Conservation (phyloP, 495 filamentous ascomycete species). For the Tirmania nivea region DNA sequence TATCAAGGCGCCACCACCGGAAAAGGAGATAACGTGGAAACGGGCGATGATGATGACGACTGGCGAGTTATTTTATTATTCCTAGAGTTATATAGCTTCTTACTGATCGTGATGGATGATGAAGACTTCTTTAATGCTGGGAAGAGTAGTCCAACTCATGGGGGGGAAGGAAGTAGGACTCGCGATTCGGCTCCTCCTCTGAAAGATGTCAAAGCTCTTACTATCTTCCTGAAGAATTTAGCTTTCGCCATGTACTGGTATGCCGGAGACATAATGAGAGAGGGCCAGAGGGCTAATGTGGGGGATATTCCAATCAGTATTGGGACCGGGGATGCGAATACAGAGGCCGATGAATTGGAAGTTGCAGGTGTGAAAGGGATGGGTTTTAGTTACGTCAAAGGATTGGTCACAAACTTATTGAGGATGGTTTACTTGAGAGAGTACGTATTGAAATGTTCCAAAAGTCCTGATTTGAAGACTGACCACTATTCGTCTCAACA, state of each 20-base stretch:
- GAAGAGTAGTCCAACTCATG: background rate
- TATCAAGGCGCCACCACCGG: conserved; percentile 8
- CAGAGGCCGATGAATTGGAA: conserved; percentile 4
- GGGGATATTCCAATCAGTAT: conserved; percentile 24
- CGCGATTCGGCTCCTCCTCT: conserved; percentile 32
- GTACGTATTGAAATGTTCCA: conserved; percentile 21
- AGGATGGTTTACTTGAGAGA: conserved; percentile 86
- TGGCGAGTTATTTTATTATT: conserved; percentile 84
- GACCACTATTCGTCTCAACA: conserved; percentile 12
- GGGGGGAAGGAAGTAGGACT: conserved; percentile 8
- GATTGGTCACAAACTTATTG: conserved; percentile 60
- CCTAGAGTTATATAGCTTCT: conserved; percentile 80
- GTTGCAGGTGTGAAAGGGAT: conserved; percentile 36
- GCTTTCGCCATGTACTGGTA: conserved; percentile 80
- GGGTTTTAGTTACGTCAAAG: conserved; percentile 55
- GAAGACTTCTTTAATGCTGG: conserved; percentile 44
- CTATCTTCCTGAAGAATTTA: conserved; percentile 77
- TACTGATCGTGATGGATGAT: conserved; percentile 81
- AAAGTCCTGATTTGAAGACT: background rate
- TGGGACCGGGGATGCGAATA: conserved; percentile 8
- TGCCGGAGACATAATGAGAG: conserved; percentile 39
- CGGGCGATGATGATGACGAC: conserved; percentile 25
- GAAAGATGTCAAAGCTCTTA: conserved; percentile 47
- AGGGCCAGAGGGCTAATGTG: conserved; percentile 20
- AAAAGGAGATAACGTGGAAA: conserved; percentile 7